Conservation (phyloP, 192 early-diverging fungal species). For the Gamsiella multidivaricata region DNA sequence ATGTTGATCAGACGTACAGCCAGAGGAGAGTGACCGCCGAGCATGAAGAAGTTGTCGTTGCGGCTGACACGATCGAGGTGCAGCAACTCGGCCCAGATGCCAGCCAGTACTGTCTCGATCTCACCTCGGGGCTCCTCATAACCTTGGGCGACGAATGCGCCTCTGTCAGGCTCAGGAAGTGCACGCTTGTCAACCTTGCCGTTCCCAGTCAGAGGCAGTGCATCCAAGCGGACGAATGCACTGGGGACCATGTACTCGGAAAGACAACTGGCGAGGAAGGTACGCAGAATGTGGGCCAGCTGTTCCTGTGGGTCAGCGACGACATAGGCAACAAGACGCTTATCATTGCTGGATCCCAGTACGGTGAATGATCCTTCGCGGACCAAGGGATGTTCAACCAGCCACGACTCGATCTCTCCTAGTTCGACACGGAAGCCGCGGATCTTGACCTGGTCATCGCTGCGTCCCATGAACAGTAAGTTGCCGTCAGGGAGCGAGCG, state of each 20-base stretch:
- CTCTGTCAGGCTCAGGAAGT: slow-evolving; percentile 25
- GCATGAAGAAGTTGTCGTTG: slow-evolving; percentile 15
- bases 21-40: slow-evolving; percentile 21
- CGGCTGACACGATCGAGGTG: slow-evolving; percentile 9
- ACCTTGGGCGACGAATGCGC: background rate
- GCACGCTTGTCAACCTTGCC: slow-evolving; percentile 49
- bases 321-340: slow-evolving; percentile 71
- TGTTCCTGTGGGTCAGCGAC: background rate
- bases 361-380: slow-evolving; percentile 27
- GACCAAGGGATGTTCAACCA: slow-evolving; percentile 29
- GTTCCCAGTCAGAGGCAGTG: slow-evolving; percentile 29
- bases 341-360: slow-evolving; percentile 54
- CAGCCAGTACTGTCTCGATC: slow-evolving; percentile 3
- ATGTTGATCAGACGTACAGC: slow-evolving; percentile 13
- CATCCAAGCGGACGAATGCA: slow-evolving; percentile 31
- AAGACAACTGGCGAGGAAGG: slow-evolving; percentile 61
- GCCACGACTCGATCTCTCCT: slow-evolving; percentile 33
- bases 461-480: slow-evolving; percentile 43
- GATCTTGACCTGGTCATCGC: slow-evolving; percentile 59
- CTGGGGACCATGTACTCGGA: slow-evolving; percentile 75
- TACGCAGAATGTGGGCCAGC: slow-evolving; percentile 41
- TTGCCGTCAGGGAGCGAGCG: slow-evolving; percentile 40
- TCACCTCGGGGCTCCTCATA: slow-evolving; percentile 24
- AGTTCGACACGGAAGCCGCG: slow-evolving; percentile 52
- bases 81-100: background rate